phyloP scores from a whole-genome alignment of 2,329 filamentous ascomycete species.

The Zasmidium cellare region DNA sequence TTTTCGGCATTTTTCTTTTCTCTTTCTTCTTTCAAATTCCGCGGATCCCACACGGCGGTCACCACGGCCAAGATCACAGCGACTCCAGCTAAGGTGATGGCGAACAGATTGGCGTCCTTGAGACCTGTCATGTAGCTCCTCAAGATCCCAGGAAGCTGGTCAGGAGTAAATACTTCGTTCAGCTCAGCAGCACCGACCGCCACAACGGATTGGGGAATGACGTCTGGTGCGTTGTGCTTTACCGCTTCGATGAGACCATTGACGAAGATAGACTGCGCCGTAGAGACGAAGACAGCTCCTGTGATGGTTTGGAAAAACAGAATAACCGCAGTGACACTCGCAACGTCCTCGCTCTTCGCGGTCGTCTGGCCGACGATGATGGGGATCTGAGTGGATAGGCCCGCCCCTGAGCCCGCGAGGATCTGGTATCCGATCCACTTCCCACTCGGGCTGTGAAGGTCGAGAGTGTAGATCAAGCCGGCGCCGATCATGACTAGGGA shows the following conservation, averaged over 20 bases:
- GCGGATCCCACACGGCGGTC: too few relatives aligned
- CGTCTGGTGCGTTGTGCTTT: slow-evolving; percentile 36
- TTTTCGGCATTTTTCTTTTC: too few relatives aligned
- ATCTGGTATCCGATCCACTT: slow-evolving; percentile 52
- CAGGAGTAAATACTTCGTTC: slow-evolving; percentile 24
- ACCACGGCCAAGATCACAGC: too few relatives aligned
- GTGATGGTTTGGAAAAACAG: slow-evolving; percentile 44
- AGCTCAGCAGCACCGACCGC: slow-evolving; percentile 59
- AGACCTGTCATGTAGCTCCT: slow-evolving; percentile 52
- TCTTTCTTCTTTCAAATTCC: too few relatives aligned
- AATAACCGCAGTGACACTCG: slow-evolving; percentile 37
- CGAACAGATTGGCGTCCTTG: slow-evolving; percentile 22
- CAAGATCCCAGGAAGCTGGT: slow-evolving; percentile 55
- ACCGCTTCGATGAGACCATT: slow-evolving; percentile 41
- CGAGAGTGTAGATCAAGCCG: slow-evolving; percentile 46
- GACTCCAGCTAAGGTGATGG: slow-evolving; percentile 12
- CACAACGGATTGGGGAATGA: slow-evolving; percentile 42
- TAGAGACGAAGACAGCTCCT: slow-evolving; percentile 42
- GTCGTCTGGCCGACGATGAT: slow-evolving; percentile 40
- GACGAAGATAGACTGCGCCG: slow-evolving; percentile 43
- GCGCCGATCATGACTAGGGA: slow-evolving; percentile 12
- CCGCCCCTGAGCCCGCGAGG: slow-evolving; percentile 44
- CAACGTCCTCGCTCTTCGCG: slow-evolving; percentile 36
- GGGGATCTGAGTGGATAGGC: slow-evolving; percentile 40
- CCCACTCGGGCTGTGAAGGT: slow-evolving; percentile 35